These are phyloP conservation scores for Trichophyton schoenleinii DNA, from an alignment of 2,329 filamentous ascomycete species.

Conservation along the genomic window DNA sequence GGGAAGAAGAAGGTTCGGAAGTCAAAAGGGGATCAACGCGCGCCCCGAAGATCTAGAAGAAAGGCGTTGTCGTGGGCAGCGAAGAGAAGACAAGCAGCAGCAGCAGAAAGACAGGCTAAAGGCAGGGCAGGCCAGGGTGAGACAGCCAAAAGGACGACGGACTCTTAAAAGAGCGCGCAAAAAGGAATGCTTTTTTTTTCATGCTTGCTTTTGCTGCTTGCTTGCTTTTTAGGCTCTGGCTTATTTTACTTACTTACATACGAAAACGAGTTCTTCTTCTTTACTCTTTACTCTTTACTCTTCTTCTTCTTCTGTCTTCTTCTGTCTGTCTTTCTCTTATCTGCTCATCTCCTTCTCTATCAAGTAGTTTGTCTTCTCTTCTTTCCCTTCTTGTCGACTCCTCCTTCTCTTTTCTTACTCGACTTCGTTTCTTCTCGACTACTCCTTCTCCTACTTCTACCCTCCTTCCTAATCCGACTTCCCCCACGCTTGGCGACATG, in stretches of 20 bases:
- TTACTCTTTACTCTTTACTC: not conserved
- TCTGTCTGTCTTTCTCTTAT: not conserved
- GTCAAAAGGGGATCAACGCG: constrained; percentile 13
- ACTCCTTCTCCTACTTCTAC: not conserved
- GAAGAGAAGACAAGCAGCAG: not conserved
- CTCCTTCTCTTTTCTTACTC: not conserved
- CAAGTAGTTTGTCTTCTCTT: not conserved
- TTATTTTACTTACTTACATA: not conserved
- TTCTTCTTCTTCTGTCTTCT: not conserved
- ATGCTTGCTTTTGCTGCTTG: no score
- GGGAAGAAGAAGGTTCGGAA: constrained; percentile 8
- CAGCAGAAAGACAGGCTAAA: not conserved
- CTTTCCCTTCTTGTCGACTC: not conserved
- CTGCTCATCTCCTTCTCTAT: not conserved
- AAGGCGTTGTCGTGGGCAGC: constrained; percentile 11
- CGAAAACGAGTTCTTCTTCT: not conserved
- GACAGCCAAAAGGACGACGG: no score
- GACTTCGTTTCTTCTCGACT: not conserved
- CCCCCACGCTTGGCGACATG: not conserved
- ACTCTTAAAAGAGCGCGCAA: no score
- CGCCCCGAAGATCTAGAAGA: constrained; percentile 12
- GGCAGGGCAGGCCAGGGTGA: no score
- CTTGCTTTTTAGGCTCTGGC: no score
- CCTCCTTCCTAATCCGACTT: constrained; percentile 1
- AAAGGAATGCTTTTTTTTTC: no score